Base-by-base conservation (phyloP, 345 rosid species). In the Gossypium turneri region DNA sequence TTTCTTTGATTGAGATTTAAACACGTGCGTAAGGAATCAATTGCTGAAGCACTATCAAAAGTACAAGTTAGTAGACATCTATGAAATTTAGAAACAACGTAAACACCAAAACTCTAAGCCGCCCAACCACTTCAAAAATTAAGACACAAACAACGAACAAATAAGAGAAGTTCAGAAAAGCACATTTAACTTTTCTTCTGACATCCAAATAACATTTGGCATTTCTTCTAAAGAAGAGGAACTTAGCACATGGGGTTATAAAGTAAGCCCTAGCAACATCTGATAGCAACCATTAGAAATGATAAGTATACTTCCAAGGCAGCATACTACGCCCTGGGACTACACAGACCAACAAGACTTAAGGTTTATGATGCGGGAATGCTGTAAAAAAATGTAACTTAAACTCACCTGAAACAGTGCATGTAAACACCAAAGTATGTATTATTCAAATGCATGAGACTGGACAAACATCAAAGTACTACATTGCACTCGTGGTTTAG, bases 261-360 rank as follows among this genome's bases (percentile, higher is more conserved):
- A 50, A 24, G 13, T 25, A 47, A 67, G 12, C 58, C 73, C 29
- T 51, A 51, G 38, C 16, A 51, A 24, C 59, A 51, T 69, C 73
- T 9, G 25, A 47, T 51, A 68, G 44, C n/a, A 68, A 50, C 25
- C 17, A 70, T 51, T 45, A 70, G 47, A 70, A 24, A 29, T 52
- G 25, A 52, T 25, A 29, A 9, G 73, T 45, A 51, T 51, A 3
- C 43, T 52, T 51, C n/a, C 24, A 29, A 27, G 12, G 51, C 25
- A 10, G 7, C 44, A 27, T 17, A 10, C 15, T 27, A 51, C n/a
- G 45, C 59, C 73, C 60, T 7, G 29, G 44, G 24, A 29, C 20
- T 67, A 48, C 24, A 67, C 47, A 27, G 47, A 67, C 24, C 17
- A 51, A 70, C 60, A 70, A 70, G 47, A 70, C 17, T 52, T 70